phyloP scores from a whole-genome alignment of 169 alveolate species.

The Eimeria maxima region DNA sequence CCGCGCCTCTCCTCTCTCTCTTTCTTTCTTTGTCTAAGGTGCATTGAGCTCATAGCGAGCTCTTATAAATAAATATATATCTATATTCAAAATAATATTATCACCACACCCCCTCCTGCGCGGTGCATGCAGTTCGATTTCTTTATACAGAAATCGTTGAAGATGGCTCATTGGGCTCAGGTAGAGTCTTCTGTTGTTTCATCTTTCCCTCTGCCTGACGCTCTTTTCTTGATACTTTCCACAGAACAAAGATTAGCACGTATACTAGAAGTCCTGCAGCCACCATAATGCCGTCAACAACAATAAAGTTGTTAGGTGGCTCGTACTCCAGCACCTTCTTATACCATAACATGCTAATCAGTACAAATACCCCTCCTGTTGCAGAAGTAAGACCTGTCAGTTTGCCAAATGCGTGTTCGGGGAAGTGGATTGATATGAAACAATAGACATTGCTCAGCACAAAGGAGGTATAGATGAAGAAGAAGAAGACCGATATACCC shows the following conservation, averaged over 20 bases:
- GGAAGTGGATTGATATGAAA: slow-evolving; percentile 73
- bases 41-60: no score
- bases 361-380: slow-evolving; percentile 76
- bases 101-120: background rate
- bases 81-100: background rate
- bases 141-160: slow-evolving; percentile 36
- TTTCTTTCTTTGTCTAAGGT: no score
- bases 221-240: background rate
- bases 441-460: slow-evolving; percentile 83
- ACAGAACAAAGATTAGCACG: background rate
- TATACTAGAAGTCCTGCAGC: slow-evolving; percentile 61
- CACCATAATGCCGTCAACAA: slow-evolving; percentile 73
- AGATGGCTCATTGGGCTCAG: slow-evolving; percentile 15
- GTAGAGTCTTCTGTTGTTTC: background rate
- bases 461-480: slow-evolving; percentile 78
- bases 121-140: background rate
- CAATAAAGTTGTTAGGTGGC: slow-evolving; percentile 24
- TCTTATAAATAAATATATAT: no score
- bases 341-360: slow-evolving; percentile 78
- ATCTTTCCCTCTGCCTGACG: background rate
- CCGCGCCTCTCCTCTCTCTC: no score
- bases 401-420: slow-evolving; percentile 78
- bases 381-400: slow-evolving; percentile 82
- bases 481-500: slow-evolving; percentile 65
- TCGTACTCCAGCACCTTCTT: slow-evolving; percentile 52